Evolutionary conservation across 1,284 basidiomycete genomes (phyloP).

Genomic region (Apiotrichum gracile): DNA sequence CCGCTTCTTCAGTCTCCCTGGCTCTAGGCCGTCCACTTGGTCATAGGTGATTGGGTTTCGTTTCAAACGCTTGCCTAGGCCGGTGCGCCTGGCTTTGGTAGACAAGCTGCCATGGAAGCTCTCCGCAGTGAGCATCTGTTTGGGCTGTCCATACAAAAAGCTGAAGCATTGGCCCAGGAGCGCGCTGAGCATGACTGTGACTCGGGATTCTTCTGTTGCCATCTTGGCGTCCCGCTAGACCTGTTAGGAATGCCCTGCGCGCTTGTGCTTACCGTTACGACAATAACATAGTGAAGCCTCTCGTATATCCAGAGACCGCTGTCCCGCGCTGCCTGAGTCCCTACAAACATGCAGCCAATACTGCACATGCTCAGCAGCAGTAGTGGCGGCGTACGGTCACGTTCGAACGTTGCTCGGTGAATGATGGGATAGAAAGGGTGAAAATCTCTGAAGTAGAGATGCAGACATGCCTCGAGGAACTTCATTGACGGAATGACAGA

Average conservation of each 20-base stretch:
- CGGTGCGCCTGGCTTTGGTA: slow-evolving; percentile 8
- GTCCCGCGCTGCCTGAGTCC: slow-evolving; percentile 8
- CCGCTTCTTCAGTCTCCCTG: neutral
- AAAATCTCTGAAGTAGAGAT: slow-evolving; percentile 40
- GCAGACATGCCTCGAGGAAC: slow-evolving; percentile 13
- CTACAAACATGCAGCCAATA: slow-evolving; percentile 16
- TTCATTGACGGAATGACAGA: slow-evolving; percentile 12
- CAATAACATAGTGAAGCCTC: slow-evolving; percentile 4
- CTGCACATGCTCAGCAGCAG: slow-evolving; percentile 24
- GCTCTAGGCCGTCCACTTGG: slow-evolving; percentile 1
- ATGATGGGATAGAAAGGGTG: slow-evolving; percentile 37
- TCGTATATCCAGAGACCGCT: slow-evolving; percentile 13
- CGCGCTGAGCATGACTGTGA: slow-evolving; percentile 3
- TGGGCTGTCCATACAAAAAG: slow-evolving; percentile 7
- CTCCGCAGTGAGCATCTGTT: slow-evolving; percentile 12
- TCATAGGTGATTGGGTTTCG: slow-evolving; percentile 5
- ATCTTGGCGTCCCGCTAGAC: slow-evolving; percentile 7
- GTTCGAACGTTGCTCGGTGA: slow-evolving; percentile 28
- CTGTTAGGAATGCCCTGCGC: neutral
- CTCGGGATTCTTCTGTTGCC: neutral
- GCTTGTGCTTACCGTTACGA: neutral
- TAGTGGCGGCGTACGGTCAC: slow-evolving; percentile 27
- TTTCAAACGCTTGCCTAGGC: slow-evolving; percentile 1
- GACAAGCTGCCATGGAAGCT: slow-evolving; percentile 5
- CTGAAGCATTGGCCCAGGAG: slow-evolving; percentile 11